A percentile compares a stretch with the other conserved stretches of the same genome.
phyloP scores from a whole-genome alignment of 1,284 basidiomycete genomes.

The Ceratorhiza oryzae-sativae region DNA sequence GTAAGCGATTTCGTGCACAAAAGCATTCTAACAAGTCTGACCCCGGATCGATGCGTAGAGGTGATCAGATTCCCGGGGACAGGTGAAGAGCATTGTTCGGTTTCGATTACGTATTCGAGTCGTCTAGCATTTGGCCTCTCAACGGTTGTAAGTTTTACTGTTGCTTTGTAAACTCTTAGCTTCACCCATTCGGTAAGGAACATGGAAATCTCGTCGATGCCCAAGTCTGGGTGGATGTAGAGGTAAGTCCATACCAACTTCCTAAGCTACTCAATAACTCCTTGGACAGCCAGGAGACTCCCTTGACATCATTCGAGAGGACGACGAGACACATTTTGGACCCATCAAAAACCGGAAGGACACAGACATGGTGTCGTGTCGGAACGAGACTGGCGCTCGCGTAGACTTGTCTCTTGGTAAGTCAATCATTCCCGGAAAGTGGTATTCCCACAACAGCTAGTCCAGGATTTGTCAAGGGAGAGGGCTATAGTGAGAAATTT shows the following conservation, averaged over 20 bases:
- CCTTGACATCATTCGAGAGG: neutral
- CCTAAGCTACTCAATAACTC: neutral
- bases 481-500: conserved; percentile 4
- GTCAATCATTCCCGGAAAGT: neutral
- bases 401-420: conserved; percentile 5
- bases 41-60: neutral
- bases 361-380: neutral
- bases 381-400: neutral
- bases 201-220: neutral
- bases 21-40: neutral
- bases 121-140: neutral
- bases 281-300: neutral
- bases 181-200: neutral
- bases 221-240: conserved; percentile 3
- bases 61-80: neutral
- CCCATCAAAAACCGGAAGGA: neutral
- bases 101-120: neutral
- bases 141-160: neutral
- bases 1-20: neutral
- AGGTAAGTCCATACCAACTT: neutral
- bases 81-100: neutral
- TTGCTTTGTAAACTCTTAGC: neutral
- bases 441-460: neutral
- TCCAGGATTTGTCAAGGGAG: conserved; percentile 11
- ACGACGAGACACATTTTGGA: conserved; percentile 7